Percentiles rank a stretch among this genome's conserved stretches.
Evolutionary conservation across 2,329 filamentous ascomycete genomes (phyloP).

Genomic region (Cladophialophora immunda): DNA sequence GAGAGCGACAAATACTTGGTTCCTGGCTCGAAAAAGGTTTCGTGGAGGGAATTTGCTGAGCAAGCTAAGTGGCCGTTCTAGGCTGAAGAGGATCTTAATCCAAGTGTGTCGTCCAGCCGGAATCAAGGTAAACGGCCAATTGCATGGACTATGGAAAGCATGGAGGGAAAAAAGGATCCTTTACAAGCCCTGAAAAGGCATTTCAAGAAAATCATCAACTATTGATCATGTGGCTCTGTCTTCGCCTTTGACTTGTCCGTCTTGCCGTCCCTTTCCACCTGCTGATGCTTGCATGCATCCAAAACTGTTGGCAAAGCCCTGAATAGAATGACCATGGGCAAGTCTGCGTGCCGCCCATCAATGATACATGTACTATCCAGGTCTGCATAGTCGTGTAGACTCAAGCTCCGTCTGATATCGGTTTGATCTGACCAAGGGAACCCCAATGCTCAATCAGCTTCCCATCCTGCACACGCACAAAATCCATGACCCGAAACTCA

Average conservation of each 20-base stretch:
- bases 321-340: background rate
- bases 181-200: background rate
- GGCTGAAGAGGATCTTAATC: background rate
- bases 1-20: constrained; percentile 35
- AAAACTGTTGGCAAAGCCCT: background rate
- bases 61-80: constrained; percentile 26
- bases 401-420: background rate
- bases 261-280: background rate
- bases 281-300: background rate
- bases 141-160: background rate
- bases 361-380: background rate
- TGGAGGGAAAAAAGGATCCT: background rate
- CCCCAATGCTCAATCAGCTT: constrained; percentile 9
- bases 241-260: background rate
- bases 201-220: background rate
- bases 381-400: background rate
- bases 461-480: constrained; percentile 3
- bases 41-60: constrained; percentile 33
- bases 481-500: constrained; percentile 4
- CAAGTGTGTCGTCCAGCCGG: background rate
- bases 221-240: background rate
- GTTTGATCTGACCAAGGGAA: background rate
- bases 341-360: background rate
- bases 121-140: background rate
- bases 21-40: constrained; percentile 29